Evolutionary conservation across 768 basidiomycete species (phyloP).

Genomic region (Tylopilus subfusipes): DNA sequence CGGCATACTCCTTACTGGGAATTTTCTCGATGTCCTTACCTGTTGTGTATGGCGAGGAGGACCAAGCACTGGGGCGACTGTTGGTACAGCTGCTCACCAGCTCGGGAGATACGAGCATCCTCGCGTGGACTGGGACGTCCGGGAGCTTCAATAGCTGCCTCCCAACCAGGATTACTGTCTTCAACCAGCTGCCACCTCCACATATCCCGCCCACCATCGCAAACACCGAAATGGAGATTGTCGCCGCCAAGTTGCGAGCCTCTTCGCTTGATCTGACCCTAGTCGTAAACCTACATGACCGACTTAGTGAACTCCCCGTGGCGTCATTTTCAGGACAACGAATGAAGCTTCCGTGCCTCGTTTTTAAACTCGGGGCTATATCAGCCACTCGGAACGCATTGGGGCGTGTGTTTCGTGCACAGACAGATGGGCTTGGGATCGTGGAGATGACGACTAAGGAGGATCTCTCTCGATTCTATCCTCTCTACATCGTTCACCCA

Average conservation of each 20-base stretch:
- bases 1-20: neutral
- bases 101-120: neutral
- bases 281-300: neutral
- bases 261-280: neutral
- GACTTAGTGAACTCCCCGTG: neutral
- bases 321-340: too few species aligned
- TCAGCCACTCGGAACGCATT: neutral
- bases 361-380: neutral
- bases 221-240: neutral
- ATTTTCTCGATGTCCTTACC: neutral
- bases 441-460: neutral
- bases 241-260: neutral
- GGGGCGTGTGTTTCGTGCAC: neutral
- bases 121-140: neutral
- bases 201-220: neutral
- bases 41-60: neutral
- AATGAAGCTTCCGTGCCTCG: too few species aligned
- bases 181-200: neutral
- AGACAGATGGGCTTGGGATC: neutral
- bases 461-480: too few species aligned
- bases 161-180: neutral
- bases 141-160: neutral
- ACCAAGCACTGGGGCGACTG: neutral
- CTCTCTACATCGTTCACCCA: neutral
- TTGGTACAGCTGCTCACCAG: neutral